Base-by-base conservation (phyloP, 2,329 filamentous ascomycete species). In the Acephala macrosclerotiorum region DNA sequence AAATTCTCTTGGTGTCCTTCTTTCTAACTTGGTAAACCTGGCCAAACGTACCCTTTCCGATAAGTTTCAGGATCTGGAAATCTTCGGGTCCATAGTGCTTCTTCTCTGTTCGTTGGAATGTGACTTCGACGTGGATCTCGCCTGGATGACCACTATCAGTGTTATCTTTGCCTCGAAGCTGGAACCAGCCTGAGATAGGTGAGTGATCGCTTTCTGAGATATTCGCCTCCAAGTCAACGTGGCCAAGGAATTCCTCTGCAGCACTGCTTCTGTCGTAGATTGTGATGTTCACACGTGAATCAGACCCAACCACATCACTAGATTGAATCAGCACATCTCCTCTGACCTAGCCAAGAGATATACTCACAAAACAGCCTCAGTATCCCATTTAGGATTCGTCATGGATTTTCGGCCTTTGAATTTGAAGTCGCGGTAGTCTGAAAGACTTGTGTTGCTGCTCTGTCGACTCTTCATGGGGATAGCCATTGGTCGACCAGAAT, bases 21-120 rank as follows among this genome's bases (percentile, higher is more conserved):
- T 99, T 99, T 73, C 93, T 91, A 7, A 99, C 96, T 78, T 99
- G 96, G 77, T 98, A 99, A 1, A 99, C 96, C 78, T 99, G 96
- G 0, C 96, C 96, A 77, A 99, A 99, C 0, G 96, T 99, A 62
- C 96, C 96, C 80, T 98, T 98, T 68, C 96, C 96, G 71, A 99
- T 98, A 64, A 99, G 87, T 78, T 97, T 96, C 68, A 99, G 82
- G 60, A 99, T 96, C 73, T 97, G 90, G 79, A 99, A 99, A 77
- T 99, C 96, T 71, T 93, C 93, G 2, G 96, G 96, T 1, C 96
- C 96, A 74, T 95, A 96, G 69, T 96, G 92, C 78, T 90, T 96
- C 83, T 93, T 95, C 69, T 96, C 94, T 1, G 91, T 90, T 76
- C 90, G 89, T 75, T 97, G 93, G 78, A 96, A 99, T 22, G 87